A percentile compares a stretch with the other conserved stretches of the same genome.
Evolutionary conservation across 176 grass and related monocot species (phyloP).

Genomic region (Avena insularis): DNA sequence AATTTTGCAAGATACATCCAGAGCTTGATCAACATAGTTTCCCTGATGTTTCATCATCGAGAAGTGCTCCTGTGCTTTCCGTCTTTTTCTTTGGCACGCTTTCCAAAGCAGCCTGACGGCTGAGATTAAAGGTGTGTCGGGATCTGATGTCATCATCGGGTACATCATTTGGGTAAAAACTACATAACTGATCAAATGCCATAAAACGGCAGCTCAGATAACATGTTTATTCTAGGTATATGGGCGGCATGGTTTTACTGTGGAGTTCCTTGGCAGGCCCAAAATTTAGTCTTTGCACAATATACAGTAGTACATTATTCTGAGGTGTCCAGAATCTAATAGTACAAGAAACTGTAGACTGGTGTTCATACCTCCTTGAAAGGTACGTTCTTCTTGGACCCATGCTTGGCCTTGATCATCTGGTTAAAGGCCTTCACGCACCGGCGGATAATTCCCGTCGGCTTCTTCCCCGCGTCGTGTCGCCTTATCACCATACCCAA

Average conservation of each 20-base stretch:
- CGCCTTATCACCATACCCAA: slow-evolving; percentile 56
- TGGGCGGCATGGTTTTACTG: not conserved
- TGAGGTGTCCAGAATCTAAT: slow-evolving; percentile 26
- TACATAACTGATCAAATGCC: slow-evolving; percentile 22
- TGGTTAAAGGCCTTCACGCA: slow-evolving; percentile 80
- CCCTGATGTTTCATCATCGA: slow-evolving; percentile 2
- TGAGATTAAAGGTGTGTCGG: too few relatives aligned
- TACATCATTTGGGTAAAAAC: slow-evolving; percentile 16
- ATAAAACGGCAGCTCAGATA: slow-evolving; percentile 22
- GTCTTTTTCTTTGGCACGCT: too few relatives aligned
- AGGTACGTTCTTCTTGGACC: slow-evolving; percentile 66
- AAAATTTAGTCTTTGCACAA: slow-evolving; percentile 36
- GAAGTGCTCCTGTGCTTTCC: too few relatives aligned
- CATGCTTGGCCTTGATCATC: slow-evolving; percentile 73
- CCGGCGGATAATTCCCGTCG: slow-evolving; percentile 56
- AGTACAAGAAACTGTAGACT: slow-evolving; percentile 31
- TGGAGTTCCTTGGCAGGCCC: slow-evolving; percentile 17
- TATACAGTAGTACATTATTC: slow-evolving; percentile 30
- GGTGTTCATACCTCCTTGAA: slow-evolving; percentile 47
- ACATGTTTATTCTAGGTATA: slow-evolving; percentile 31
- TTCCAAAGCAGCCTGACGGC: too few relatives aligned
- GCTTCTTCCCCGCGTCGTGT: slow-evolving; percentile 49
- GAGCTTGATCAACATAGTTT: slow-evolving; percentile 12
- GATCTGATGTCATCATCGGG: not conserved
- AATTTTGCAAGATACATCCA: slow-evolving; percentile 9